phyloP scores from a whole-genome alignment of 148 eudicot species.

The Diospyros lotus region DNA sequence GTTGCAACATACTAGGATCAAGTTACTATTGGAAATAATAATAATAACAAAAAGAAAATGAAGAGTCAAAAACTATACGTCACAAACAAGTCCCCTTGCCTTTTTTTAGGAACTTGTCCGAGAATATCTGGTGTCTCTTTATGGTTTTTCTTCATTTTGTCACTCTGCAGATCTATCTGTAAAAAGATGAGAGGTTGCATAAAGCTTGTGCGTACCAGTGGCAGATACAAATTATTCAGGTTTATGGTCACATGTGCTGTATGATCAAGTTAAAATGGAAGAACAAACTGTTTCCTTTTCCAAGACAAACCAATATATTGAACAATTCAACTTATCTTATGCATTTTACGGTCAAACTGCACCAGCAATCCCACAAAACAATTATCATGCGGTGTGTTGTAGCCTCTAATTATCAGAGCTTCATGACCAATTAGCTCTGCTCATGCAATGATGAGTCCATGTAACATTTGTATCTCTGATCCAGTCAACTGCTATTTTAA shows the following conservation, averaged over 20 bases:
- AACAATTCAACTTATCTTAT: not conserved
- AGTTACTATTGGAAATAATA: not conserved
- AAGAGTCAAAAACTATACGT: no score
- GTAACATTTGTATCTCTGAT: not conserved
- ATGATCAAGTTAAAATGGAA: not conserved
- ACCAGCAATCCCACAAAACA: not conserved
- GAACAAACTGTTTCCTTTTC: not conserved
- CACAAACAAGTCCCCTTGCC: slow-evolving; percentile 26
- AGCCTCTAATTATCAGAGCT: not conserved
- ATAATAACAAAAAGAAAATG: not conserved
- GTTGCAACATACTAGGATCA: not conserved
- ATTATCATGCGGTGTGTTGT: not conserved
- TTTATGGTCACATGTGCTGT: not conserved
- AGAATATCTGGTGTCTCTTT: slow-evolving; percentile 19
- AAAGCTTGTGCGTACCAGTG: not conserved
- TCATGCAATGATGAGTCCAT: not conserved
- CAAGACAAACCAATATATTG: not conserved
- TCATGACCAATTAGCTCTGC: no score
- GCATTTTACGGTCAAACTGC: not conserved
- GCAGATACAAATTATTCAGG: slow-evolving; percentile 6
- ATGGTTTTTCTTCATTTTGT: slow-evolving; percentile 18
- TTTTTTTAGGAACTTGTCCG: slow-evolving; percentile 30
- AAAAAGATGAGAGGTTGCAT: slow-evolving; percentile 5
- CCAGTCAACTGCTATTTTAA: not conserved
- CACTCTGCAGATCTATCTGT: slow-evolving; percentile 29